These are phyloP conservation scores for Solanum aculeatissimum DNA, from an alignment of 305 asterid species.

Conservation along the genomic window DNA sequence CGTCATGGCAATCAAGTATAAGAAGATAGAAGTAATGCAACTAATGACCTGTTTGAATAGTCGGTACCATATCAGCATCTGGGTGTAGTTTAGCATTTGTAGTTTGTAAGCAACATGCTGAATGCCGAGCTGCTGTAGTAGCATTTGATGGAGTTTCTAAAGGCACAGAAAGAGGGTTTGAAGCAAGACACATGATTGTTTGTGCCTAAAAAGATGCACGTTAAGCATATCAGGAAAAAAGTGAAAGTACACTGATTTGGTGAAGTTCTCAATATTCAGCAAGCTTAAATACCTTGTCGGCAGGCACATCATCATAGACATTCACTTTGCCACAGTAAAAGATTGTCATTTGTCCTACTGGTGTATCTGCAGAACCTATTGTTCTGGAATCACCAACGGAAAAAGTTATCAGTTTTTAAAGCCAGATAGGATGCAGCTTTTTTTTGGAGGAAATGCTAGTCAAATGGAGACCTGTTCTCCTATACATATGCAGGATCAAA, in stretches of 20 bases:
- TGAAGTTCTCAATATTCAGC: background rate
- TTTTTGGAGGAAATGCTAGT: background rate
- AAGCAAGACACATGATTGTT: slow-evolving; percentile 57
- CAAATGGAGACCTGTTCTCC: background rate
- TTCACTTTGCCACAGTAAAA: slow-evolving; percentile 82
- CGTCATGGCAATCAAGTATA: background rate
- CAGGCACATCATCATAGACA: slow-evolving; percentile 79
- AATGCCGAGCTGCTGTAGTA: slow-evolving; percentile 26
- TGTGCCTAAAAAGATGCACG: slow-evolving; percentile 42
- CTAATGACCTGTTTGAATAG: slow-evolving; percentile 46
- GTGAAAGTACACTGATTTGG: background rate
- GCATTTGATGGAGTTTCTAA: slow-evolving; percentile 39
- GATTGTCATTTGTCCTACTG: slow-evolving; percentile 77
- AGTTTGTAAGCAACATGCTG: slow-evolving; percentile 32
- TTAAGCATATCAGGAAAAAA: background rate
- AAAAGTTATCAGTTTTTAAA: background rate
- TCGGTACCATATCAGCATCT: slow-evolving; percentile 36
- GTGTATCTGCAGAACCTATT: slow-evolving; percentile 24
- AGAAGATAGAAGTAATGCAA: background rate
- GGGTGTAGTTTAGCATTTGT: slow-evolving; percentile 19
- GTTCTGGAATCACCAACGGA: slow-evolving; percentile 26
- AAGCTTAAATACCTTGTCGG: slow-evolving; percentile 55
- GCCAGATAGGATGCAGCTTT: background rate
- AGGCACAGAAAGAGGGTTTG: slow-evolving; percentile 45
- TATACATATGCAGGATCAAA: background rate